Conservation (phyloP, 306 rosid genomes). For the Begonia loranthoides region DNA sequence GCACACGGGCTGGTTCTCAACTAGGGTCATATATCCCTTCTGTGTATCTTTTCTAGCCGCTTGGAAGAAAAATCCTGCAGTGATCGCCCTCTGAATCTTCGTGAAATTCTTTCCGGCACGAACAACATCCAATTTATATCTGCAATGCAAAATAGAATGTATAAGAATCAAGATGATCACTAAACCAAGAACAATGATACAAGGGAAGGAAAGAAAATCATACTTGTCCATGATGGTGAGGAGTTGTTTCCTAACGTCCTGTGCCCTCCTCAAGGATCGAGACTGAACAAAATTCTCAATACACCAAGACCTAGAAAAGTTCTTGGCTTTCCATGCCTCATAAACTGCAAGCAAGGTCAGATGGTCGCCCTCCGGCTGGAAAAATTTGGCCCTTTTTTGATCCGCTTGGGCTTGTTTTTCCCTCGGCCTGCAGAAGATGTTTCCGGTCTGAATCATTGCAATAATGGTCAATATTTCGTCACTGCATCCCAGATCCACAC, state of each 20-base stretch:
- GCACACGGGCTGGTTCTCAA: conserved; percentile 66
- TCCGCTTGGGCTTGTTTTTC: conserved; percentile 89
- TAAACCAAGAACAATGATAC: too few species aligned
- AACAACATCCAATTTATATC: too few species aligned
- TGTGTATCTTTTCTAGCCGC: conserved; percentile 66
- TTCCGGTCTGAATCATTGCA: conserved; percentile 84
- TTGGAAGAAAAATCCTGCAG: conserved; percentile 72
- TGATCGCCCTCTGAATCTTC: conserved; percentile 39
- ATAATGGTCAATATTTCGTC: conserved; percentile 78
- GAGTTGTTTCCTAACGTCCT: conserved; percentile 77
- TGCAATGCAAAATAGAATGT: too few species aligned
- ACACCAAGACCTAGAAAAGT: conserved; percentile 81
- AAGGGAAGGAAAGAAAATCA: conserved; percentile 6
- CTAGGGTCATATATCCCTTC: conserved; percentile 69
- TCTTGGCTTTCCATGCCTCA: conserved; percentile 77
- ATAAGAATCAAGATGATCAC: too few species aligned
- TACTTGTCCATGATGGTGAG: conserved; percentile 76
- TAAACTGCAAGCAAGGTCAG: conserved; percentile 73
- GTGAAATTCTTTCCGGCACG: too few species aligned
- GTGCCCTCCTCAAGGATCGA: conserved; percentile 44
- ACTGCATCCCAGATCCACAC: conserved; percentile 90
- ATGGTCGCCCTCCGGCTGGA: conserved; percentile 92
- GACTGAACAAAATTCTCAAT: conserved; percentile 65
- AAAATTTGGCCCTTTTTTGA: conserved; percentile 81
- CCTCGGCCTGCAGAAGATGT: conserved; percentile 71